Base-by-base conservation (phyloP, 345 rosid species). In the Populus nigra region DNA sequence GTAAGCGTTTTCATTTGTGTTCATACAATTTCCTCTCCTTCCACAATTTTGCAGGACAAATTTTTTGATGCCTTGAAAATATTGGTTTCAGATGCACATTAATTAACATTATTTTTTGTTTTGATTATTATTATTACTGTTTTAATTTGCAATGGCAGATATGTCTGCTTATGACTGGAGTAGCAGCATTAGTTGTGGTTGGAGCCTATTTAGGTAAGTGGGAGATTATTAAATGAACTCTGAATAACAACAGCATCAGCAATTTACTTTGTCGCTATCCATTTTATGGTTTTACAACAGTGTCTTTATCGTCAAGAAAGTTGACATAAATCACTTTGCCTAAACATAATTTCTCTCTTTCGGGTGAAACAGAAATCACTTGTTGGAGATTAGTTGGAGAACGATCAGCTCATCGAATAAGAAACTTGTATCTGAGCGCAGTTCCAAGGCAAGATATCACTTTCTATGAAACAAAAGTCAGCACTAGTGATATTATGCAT, bases 341-440 rank as follows among this genome's bases (percentile, higher is more conserved):
- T 1, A 17, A 33, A 31, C 29, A 5, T 27, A 50, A 43, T 20
- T 38, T 38, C 1, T 38, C 39, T 38, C 39, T 22, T 13, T 43
- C 70, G 76, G 66, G 31, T 73, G 59, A 38, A 77, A 68, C 89
- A 89, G 94, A 90, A 71, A 90, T 90, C 69, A 82, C 91, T 7
- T 89, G 89, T 73, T 89, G 90, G 92, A 87, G 94, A 77, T 79
- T 88, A 76, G 94, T 89, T 6, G 91, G 92, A 72, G 91, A 89
- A 23, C 75, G 90, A 63, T 83, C 92, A 39, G 90, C 94, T 74
- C 90, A 89, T 61, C 84, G 90, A 62, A 90, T 90, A 76, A 81
- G 92, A 80, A 88, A 90, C 35, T 74, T 76, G 77, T 90, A 90
- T 68, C 76, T 90, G 20, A 78, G 84, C 76, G 90, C 91, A 70